Evolutionary conservation across 2,329 filamentous ascomycete species (phyloP), one percentile per base, ranked within the genome.

Genomic region (Neopestalotiopsis clavispora): DNA sequence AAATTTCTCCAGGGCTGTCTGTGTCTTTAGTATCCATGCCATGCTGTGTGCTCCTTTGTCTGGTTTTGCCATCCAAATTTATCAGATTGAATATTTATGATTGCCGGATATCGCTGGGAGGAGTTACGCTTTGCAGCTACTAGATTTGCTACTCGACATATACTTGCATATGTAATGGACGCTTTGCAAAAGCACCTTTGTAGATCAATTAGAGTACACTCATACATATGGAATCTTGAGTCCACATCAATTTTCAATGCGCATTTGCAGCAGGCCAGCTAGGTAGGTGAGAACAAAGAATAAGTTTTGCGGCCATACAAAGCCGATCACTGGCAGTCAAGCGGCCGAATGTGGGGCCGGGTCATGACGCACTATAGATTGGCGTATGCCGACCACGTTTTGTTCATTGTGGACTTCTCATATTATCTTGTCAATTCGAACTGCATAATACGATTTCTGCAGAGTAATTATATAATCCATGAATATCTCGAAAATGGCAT

Each of bases 401-500:
- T 9, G 17, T 17, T 23, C 4, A 2, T 23, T 12, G 0, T 6
- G 17, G 5, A 3, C 20, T 58, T 30, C 9, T 3, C 23, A 28
- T 28, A 28, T 28, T 28, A 28, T 28, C 23, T 28, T 28, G 30
- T 7, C 4, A 59, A 0, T 13, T 59, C 12, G 12, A 1, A 5
- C 13, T 4, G 5, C 4, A 28, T 10, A 17, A 34, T n/a, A 7
- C 4, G 3, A 2, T 2, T 0, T n/a, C 12, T 20, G 23, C 57
- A 17, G 5, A 17, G 1, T 4, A 30, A 13, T 4, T 12, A 23
- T 3, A 13, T 4, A 2, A 32, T 34, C 12, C n/a, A 59, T 59
- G 10, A 34, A 12, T 7, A 3, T 62, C 23, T 6, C 14, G 4
- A 78, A 67, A 70, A 84, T 83, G 82, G 72, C 80, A 40, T 71